phyloP scores from a whole-genome alignment of 2,329 filamentous ascomycete genomes.

The Coniochaeta prunicola region DNA sequence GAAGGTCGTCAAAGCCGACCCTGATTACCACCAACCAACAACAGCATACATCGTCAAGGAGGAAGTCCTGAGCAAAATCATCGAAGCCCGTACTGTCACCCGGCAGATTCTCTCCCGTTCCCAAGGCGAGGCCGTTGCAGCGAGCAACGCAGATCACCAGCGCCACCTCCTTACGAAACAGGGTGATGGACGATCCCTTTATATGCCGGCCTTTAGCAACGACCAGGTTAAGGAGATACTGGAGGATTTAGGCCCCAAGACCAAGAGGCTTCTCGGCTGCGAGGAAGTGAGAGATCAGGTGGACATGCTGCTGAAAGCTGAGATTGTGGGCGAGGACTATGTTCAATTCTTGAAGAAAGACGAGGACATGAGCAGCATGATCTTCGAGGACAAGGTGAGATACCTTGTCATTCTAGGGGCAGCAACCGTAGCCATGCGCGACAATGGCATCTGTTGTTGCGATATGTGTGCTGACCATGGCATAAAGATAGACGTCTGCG shows the following conservation, averaged over 20 bases:
- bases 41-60: neutral
- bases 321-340: slow-evolving; percentile 7
- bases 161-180: neutral
- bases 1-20: neutral
- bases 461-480: neutral
- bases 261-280: neutral
- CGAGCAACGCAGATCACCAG: neutral
- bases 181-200: neutral
- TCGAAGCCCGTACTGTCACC: neutral
- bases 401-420: neutral
- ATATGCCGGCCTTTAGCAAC: neutral
- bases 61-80: neutral
- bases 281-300: neutral
- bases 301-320: slow-evolving; percentile 8
- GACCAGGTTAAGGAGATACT: slow-evolving; percentile 1
- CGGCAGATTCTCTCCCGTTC: neutral
- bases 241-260: neutral
- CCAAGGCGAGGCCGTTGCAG: neutral
- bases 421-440: neutral
- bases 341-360: slow-evolving; percentile 4
- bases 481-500: slow-evolving; percentile 4
- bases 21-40: neutral
- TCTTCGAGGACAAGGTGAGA: slow-evolving; percentile 12
- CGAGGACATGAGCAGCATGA: neutral
- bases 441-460: neutral